A percentile compares a stretch with the other conserved stretches of the same genome.
Evolutionary conservation across 2,329 filamentous ascomycete species (phyloP).

Genomic region (Diplodia seriata): DNA sequence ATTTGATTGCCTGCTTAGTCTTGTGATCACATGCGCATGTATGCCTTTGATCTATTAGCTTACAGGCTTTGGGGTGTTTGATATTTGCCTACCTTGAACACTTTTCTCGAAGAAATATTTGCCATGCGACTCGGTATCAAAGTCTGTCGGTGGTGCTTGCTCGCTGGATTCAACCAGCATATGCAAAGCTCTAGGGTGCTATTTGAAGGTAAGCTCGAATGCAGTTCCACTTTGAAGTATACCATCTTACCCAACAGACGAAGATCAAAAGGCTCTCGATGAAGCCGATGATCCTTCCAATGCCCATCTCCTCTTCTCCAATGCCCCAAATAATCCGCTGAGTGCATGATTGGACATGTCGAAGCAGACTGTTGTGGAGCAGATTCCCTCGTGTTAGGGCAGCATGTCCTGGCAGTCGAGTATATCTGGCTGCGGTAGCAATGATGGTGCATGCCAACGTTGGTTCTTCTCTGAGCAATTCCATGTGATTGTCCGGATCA

Average conservation of each 20-base stretch:
- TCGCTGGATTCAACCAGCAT: constrained; percentile 19
- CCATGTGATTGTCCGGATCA: constrained; percentile 22
- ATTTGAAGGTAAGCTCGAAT: not conserved
- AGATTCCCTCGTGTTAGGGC: constrained; percentile 11
- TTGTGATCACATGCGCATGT: constrained; percentile 12
- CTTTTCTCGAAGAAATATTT: constrained; percentile 25
- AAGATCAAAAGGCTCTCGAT: constrained; percentile 23
- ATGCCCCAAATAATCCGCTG: constrained; percentile 23
- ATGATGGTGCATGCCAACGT: constrained; percentile 26
- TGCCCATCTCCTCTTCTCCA: constrained; percentile 15
- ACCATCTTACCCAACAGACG: constrained; percentile 9
- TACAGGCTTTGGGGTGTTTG: not conserved
- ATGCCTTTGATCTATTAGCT: constrained; percentile 3
- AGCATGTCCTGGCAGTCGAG: constrained; percentile 22
- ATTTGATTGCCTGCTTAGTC: constrained; percentile 13
- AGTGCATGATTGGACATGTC: constrained; percentile 15
- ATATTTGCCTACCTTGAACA: not conserved
- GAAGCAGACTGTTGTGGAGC: constrained; percentile 19
- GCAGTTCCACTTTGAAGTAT: not conserved
- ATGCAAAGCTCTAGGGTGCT: constrained; percentile 25
- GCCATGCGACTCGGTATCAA: constrained; percentile 17
- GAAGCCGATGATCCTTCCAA: constrained; percentile 17
- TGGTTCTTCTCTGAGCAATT: constrained; percentile 24
- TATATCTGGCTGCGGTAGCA: constrained; percentile 13
- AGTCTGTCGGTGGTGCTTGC: constrained; percentile 16